Conservation (phyloP, 768 basidiomycete species). For the Suillus plorans region DNA sequence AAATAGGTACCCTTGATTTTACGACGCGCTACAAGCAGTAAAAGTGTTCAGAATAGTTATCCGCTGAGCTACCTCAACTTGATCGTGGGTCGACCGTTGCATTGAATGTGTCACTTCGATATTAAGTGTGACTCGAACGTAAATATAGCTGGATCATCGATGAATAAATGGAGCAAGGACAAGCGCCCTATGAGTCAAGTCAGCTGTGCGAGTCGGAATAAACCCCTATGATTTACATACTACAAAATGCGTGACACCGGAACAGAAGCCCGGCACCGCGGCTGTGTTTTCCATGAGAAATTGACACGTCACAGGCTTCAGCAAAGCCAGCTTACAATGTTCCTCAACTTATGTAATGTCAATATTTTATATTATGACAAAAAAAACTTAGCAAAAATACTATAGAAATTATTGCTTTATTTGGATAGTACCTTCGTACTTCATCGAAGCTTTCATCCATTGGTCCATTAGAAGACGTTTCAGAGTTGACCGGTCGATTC, state of each 20-base stretch:
- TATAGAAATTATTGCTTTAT: background rate
- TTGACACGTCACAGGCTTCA: constrained; percentile 1
- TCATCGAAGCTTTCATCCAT: background rate
- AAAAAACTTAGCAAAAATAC: too few species aligned
- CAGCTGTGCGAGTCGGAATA: background rate
- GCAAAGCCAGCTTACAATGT: background rate
- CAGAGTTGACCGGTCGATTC: background rate
- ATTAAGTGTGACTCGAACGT: too few species aligned
- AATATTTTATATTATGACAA: too few species aligned
- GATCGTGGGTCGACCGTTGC: too few species aligned
- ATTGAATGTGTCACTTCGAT: too few species aligned
- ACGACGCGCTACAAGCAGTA: background rate
- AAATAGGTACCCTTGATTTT: constrained; percentile 41
- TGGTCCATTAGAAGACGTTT: background rate
- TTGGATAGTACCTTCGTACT: background rate
- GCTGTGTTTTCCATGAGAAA: background rate
- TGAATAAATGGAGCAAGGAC: background rate
- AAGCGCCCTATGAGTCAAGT: too few species aligned
- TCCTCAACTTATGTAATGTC: too few species aligned
- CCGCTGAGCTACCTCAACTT: too few species aligned
- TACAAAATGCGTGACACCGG: background rate
- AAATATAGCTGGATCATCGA: background rate
- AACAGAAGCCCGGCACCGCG: background rate
- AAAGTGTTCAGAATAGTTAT: background rate
- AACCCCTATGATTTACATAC: background rate